Base-by-base conservation (phyloP, 331 rosid species). In the Stylosanthes scabra region DNA sequence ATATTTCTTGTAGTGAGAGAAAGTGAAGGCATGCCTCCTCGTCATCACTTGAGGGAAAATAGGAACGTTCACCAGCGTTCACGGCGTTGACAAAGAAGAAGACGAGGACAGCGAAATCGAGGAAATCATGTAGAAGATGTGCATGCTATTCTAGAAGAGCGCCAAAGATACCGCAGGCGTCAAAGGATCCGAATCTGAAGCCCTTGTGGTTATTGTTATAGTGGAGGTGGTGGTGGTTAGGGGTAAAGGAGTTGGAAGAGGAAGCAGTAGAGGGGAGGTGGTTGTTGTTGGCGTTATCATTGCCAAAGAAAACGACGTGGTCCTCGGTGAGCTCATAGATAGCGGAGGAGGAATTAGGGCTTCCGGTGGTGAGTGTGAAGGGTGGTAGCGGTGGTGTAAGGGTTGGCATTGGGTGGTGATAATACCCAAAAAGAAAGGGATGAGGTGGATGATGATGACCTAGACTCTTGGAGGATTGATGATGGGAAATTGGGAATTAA, bases 101-200 rank as follows among this genome's bases (percentile, higher is more conserved):
- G 25, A 20, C 2, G 91, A 87, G 0, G 93, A 82, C 1, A 88
- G 55, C 0, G 88, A 84, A 0, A 79, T 74, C 0, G 90, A 80
- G 1, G 68, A 59, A 13, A 89, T 78, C 78, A 88, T 85, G 40
- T 71, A 84, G 81, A 78, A 82, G 29, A 86, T 68, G 59, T 85
- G 83, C 7, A 91, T 83, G 51, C 55, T 55, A 70, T 67, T 87
- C 97, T 4, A 95, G 91, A 7, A 88, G 83, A 6, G 90, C 93
- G 25, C 96, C 96, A 63, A 87, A 97, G 83, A 93, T 87, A 15
- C 97, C 97, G 77, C 85, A 88, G 8, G 85, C 31, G 55, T 88
- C 90, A 1, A 81, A 74, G 3, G 77, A 78, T 0, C 89, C 62
- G 42, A 82, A 83, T 2, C 81, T 64, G 59, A 83, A 77, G 27